These are phyloP conservation scores for Pyrrhoderma noxium DNA, from an alignment of 1,284 basidiomycete species.

Conservation along the genomic window DNA sequence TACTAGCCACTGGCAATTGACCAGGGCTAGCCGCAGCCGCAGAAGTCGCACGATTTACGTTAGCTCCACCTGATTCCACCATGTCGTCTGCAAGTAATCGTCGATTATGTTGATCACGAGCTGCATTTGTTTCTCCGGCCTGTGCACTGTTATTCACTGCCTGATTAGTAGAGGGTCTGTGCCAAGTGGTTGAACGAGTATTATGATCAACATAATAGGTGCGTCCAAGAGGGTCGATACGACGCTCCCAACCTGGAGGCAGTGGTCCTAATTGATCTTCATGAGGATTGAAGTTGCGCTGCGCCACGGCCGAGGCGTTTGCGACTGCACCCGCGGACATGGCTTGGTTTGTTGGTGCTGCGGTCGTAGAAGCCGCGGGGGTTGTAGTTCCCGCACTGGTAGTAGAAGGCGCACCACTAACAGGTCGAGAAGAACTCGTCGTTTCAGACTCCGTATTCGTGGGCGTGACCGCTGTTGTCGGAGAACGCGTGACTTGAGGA, in stretches of 20 bases:
- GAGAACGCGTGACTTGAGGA: conserved; percentile 27
- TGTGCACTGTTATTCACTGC: conserved; percentile 46
- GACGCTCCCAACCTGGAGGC: conserved; percentile 86
- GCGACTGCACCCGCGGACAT: conserved; percentile 22
- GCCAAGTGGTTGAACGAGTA: conserved; percentile 91
- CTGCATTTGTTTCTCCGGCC: conserved; percentile 58
- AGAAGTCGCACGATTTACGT: conserved; percentile 28
- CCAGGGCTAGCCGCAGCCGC: conserved; percentile 32
- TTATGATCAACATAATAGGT: conserved; percentile 95
- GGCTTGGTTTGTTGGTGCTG: conserved; percentile 18
- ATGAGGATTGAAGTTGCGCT: conserved; percentile 78
- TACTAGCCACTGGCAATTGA: conserved; percentile 44
- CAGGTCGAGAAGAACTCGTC: conserved; percentile 29
- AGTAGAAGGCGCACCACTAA: conserved; percentile 24
- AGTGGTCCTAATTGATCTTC: conserved; percentile 80
- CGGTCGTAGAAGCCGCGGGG: conserved; percentile 21
- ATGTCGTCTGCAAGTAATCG: conserved; percentile 77
- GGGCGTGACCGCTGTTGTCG: conserved; percentile 24
- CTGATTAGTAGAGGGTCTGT: conserved; percentile 55
- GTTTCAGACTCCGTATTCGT: conserved; percentile 31
- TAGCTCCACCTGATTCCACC: conserved; percentile 44
- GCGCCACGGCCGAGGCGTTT: conserved; percentile 27
- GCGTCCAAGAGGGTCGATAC: conserved; percentile 84
- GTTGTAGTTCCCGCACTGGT: conserved; percentile 19
- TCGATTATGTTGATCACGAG: conserved; percentile 71